phyloP scores from a whole-genome alignment of 495 filamentous ascomycete species.

The Hypoxylon perforatum region DNA sequence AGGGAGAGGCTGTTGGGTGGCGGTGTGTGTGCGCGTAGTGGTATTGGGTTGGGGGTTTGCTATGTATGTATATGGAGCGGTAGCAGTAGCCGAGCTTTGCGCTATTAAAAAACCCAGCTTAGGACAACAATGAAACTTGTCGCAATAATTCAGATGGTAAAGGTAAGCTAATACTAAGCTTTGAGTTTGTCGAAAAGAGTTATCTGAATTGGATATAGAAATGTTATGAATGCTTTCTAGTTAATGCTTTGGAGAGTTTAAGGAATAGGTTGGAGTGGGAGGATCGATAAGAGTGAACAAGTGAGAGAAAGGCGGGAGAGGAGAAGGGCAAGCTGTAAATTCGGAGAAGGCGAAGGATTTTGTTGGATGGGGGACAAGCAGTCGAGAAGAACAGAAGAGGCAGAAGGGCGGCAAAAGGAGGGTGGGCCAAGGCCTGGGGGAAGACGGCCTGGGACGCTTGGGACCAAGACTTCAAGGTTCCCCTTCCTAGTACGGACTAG shows the following conservation, averaged over 20 bases:
- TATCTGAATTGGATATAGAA: slow-evolving; percentile 37
- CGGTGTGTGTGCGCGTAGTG: slow-evolving; percentile 39
- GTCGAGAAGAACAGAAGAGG: slow-evolving; percentile 25
- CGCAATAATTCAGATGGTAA: slow-evolving; percentile 5
- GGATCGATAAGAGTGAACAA: slow-evolving; percentile 48
- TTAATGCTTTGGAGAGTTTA: slow-evolving; percentile 46
- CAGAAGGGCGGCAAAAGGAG: slow-evolving; percentile 41
- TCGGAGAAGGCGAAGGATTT: slow-evolving; percentile 52
- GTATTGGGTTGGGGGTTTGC: slow-evolving; percentile 31
- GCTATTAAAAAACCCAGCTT: slow-evolving; percentile 44
- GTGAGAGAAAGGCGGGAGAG: slow-evolving; percentile 44
- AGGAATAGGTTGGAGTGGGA: slow-evolving; percentile 52
- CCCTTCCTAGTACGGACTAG: slow-evolving; percentile 27
- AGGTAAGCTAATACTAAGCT: slow-evolving; percentile 8
- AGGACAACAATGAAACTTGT: slow-evolving; percentile 38
- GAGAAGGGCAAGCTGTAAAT: slow-evolving; percentile 42
- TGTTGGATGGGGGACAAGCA: slow-evolving; percentile 47
- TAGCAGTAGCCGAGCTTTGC: slow-evolving; percentile 38
- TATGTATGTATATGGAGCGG: background rate
- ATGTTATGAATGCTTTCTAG: slow-evolving; percentile 32
- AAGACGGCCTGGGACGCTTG: slow-evolving; percentile 25
- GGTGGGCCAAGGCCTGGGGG: slow-evolving; percentile 29
- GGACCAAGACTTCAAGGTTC: slow-evolving; percentile 23
- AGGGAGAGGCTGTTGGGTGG: slow-evolving; percentile 43
- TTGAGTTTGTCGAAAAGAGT: slow-evolving; percentile 16